These are phyloP conservation scores for Stachybotrys elegans DNA, from an alignment of 2,329 filamentous ascomycete genomes.

Conservation along the genomic window DNA sequence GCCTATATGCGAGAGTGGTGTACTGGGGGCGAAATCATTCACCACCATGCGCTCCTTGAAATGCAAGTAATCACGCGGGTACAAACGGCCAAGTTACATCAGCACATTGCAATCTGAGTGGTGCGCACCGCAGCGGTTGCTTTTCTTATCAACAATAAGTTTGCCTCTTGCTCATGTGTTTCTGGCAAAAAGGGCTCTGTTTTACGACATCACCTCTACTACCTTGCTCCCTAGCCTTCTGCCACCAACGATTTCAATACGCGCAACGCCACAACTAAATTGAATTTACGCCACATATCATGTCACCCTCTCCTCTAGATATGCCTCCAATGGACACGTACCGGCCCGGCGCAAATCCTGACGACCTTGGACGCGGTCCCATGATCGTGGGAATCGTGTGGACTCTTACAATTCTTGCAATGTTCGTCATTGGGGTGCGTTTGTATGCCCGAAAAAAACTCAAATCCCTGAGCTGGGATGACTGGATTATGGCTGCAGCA, in stretches of 20 bases:
- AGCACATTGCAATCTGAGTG: too few relatives aligned
- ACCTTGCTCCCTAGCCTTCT: background rate
- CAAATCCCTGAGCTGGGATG: background rate
- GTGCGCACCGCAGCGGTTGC: too few relatives aligned
- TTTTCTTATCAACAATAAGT: background rate
- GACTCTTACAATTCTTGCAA: background rate
- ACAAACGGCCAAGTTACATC: too few relatives aligned
- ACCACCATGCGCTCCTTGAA: too few relatives aligned
- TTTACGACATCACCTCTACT: background rate
- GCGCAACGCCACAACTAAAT: too few relatives aligned
- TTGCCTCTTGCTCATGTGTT: background rate
- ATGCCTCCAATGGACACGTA: background rate
- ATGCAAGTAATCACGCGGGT: too few relatives aligned
- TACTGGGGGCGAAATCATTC: too few relatives aligned
- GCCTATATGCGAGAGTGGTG: too few relatives aligned
- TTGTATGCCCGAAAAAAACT: background rate
- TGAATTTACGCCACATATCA: background rate
- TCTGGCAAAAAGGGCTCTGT: background rate
- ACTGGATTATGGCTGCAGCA: conserved; percentile 1
- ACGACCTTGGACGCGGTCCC: background rate
- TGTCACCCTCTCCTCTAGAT: background rate
- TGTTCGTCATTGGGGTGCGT: background rate
- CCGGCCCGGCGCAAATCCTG: background rate
- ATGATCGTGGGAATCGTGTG: conserved; percentile 1
- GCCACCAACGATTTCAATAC: too few relatives aligned